Conservation (phyloP, 1,284 basidiomycete genomes). For the Trametes pubescens region DNA sequence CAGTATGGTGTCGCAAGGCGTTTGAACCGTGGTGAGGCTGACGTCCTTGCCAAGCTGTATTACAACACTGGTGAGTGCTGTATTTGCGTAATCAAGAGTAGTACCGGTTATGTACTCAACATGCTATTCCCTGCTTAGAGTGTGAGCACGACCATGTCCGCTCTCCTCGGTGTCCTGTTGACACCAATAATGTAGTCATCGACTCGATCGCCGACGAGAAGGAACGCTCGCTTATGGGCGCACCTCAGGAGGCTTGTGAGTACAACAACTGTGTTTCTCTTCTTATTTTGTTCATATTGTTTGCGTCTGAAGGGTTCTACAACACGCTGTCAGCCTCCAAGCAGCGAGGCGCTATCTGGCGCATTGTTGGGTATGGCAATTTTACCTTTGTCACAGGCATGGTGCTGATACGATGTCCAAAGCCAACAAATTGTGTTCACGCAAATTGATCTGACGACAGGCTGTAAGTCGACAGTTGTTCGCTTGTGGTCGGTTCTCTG, state of each 20-base stretch:
- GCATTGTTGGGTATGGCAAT: slow-evolving; percentile 56
- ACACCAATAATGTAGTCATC: slow-evolving; percentile 45
- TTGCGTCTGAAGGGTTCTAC: slow-evolving; percentile 54
- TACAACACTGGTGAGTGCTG: slow-evolving; percentile 57
- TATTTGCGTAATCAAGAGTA: not conserved
- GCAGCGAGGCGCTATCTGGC: slow-evolving; percentile 63
- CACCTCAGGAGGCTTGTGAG: slow-evolving; percentile 65
- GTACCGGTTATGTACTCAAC: not conserved
- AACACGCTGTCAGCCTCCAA: slow-evolving; percentile 58
- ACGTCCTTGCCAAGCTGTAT: slow-evolving; percentile 49
- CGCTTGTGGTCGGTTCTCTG: slow-evolving; percentile 1
- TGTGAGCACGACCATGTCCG: not conserved
- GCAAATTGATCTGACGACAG: slow-evolving; percentile 51
- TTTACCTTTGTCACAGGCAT: not conserved
- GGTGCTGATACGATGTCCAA: not conserved
- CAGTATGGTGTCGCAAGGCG: not conserved
- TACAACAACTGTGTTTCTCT: not conserved
- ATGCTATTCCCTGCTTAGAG: not conserved
- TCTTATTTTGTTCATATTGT: not conserved
- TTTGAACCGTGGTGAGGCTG: no score
- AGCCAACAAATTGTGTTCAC: slow-evolving; percentile 67
- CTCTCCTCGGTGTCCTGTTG: not conserved
- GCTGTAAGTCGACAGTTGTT: slow-evolving; percentile 44
- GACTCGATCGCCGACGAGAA: slow-evolving; percentile 52
- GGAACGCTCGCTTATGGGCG: slow-evolving; percentile 66